phyloP scores from a whole-genome alignment of 495 filamentous ascomycete species.

The Neurospora tetraspora region DNA sequence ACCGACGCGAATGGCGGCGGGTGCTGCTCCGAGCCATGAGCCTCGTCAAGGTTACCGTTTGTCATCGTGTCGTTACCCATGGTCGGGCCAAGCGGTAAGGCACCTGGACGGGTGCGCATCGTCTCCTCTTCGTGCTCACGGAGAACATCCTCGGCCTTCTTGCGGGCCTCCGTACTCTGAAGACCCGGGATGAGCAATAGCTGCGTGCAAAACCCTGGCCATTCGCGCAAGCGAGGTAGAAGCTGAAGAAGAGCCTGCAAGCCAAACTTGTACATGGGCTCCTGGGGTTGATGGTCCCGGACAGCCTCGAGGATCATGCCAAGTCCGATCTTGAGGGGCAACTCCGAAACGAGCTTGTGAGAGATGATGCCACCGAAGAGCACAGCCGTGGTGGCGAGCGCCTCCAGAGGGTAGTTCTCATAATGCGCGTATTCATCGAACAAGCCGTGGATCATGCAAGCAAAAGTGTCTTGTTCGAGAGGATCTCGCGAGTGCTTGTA shows the following conservation, averaged over 20 bases:
- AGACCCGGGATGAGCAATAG: constrained; percentile 72
- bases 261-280: constrained; percentile 96
- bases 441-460: constrained; percentile 95
- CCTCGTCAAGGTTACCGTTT: constrained; percentile 60
- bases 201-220: constrained; percentile 79
- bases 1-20: constrained; percentile 60
- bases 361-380: constrained; percentile 96
- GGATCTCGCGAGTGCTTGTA: constrained; percentile 81
- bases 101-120: constrained; percentile 30
- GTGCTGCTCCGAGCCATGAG: constrained; percentile 40
- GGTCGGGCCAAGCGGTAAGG: constrained; percentile 6
- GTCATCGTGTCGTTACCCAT: constrained; percentile 26
- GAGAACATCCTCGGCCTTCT: constrained; percentile 71
- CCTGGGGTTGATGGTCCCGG: constrained; percentile 63
- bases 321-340: constrained; percentile 83
- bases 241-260: constrained; percentile 92
- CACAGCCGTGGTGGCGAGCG: constrained; percentile 87
- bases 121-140: constrained; percentile 49
- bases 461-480: constrained; percentile 83
- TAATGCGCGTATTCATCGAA: constrained; percentile 98
- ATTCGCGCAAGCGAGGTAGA: constrained; percentile 71
- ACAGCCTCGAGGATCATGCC: constrained; percentile 96
- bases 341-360: constrained; percentile 75
- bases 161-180: constrained; percentile 73
- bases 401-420: constrained; percentile 84